Evolutionary conservation across 129 eudicot genomes (phyloP), one percentile per base, ranked within the genome.

Genomic region (Flaveria ramosissima): DNA sequence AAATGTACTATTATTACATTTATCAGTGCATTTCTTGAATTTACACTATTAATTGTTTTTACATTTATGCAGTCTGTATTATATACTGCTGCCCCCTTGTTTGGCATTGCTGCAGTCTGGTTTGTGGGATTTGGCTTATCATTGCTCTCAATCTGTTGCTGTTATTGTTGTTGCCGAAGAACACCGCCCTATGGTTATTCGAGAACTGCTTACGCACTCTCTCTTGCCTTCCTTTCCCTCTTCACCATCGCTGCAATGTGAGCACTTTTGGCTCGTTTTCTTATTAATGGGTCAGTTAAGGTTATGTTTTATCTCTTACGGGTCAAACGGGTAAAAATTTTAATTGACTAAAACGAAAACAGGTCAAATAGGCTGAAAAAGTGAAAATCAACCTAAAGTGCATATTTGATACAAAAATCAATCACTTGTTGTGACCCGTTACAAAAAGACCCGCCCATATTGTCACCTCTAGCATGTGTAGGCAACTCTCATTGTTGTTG

Each of bases 181-280:
- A 53, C 53, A 20, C 67, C 52, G n/a, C 60, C 62, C 14, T 91
- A 84, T 27, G 91, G 91, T 74, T 86, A 92, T 60, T 89, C 96
- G 43, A 76, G 82, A 78, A 64, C 66, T 41, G 81, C 84, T 64
- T 92, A 87, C 75, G 92, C 89, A 41, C 80, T 89, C 45, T 92
- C 92, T 46, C 79, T 89, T 45, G 77, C 85, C 62, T 71, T 87
- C n/a, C 89, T 92, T 70, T 17, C 82, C 9, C 66, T 89, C 20
- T 92, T 89, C 77, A 87, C 97, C 36, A 42, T 85, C n/a, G 87
- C 89, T 63, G 89, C 96, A 59, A 77, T 87, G 96, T 90, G 80
- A 81, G 83, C 67, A 57, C 0, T 56, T 56, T 19, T 19, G 27
- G 62, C 53, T 13, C 6, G n/a, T 48, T 48, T 12, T 48, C 53